Evolutionary conservation across 2,329 filamentous ascomycete genomes (phyloP), one percentile per base, ranked within the genome.

Genomic region (Fusarium foetens): DNA sequence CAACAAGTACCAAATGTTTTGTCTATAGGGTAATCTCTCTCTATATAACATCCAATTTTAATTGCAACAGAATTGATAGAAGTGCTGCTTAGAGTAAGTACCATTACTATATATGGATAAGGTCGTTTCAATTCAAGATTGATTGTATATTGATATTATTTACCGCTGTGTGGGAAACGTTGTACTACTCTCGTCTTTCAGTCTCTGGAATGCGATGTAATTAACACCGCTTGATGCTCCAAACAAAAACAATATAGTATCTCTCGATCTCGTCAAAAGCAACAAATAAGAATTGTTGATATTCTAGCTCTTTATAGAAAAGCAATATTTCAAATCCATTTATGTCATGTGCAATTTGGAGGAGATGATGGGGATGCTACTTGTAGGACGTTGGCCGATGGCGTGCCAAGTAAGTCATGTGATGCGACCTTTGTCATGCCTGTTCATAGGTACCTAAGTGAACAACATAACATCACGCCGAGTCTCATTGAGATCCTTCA

Each of bases 381-480:
- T 35, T 41, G 25, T 29, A 51, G 25, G 25, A 25, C n/a, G 31
- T 23, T 49, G 54, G 6, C 31, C 33, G 55, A 54, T 23, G 36
- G 39, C 16, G 48, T 36, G 21, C 29, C 19, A n/a, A 46, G 21
- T 23, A n/a, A 39, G 58, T 68, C 66, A 68, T 68, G 66, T 68
- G 66, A 68, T 63, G 8, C 38, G 21, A 36, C 16, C 19, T 42
- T 46, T 48, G 27, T 58, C 27, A 19, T 39, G 51, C 33, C 13
- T 35, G 29, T 12, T 51, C 16, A 17, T 10, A 38, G 5, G 25
- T 25, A 25, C 25, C 25, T 25, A 1, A 25, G 6, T 52, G 27
- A 51, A 59, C 29, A 41, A 10, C 10, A n/a, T 8, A 27, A 52
- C 51, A 42, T 36, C 29, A 29, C 6, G 16, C 35, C 41, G 41